Base-by-base conservation (phyloP, 345 rosid genomes). In the Abelmoschus esculentus region DNA sequence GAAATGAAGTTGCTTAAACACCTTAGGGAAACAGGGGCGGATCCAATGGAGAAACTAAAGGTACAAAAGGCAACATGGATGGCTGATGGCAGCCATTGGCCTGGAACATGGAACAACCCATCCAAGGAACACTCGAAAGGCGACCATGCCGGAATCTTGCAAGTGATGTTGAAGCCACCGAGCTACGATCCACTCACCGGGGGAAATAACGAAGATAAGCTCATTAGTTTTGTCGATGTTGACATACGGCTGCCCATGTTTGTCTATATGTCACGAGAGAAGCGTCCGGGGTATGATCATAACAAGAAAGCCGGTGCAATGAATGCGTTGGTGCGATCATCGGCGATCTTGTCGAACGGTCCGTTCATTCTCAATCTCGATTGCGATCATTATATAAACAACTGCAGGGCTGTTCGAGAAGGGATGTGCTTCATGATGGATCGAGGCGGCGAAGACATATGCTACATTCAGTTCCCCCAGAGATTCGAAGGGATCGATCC, bases 381-480 rank as follows among this genome's bases (percentile, higher is more conserved):
- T 66, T 93, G 97, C 28, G 98, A 93, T 76, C 98, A 93, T 77
- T 93, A 93, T 79, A 77, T 91, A 46, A 82, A 85, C 78, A 93
- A 93, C 69, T 91, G 96, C 75, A 87, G 83, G 73, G 97, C 98
- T 63, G 28, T 93, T 19, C 83, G 97, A 2, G 98, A 93, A 80
- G 98, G 98, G 50, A 91, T 93, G 96, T 91, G 97, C 75, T 91
- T 93, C 69, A 88, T 93, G 98, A 84, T 93, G 98, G 98, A 93
- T 49, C 74, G 87, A 75, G 96, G 93, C 0, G 98, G 98, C 1
- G 98, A 93, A 77, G 81, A 75, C 59, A 89, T 93, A 40, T 91
- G 97, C 76, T 89, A 89, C 80, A 91, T 93, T 76, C 97, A 93
- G 42, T 93, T 89, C 82, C 98, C 96, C 3, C 96, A 93, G 72